A percentile compares a stretch with the other conserved stretches of the same genome.
Evolutionary conservation across 495 filamentous ascomycete species (phyloP).

Genomic region (Echria macrotheca): DNA sequence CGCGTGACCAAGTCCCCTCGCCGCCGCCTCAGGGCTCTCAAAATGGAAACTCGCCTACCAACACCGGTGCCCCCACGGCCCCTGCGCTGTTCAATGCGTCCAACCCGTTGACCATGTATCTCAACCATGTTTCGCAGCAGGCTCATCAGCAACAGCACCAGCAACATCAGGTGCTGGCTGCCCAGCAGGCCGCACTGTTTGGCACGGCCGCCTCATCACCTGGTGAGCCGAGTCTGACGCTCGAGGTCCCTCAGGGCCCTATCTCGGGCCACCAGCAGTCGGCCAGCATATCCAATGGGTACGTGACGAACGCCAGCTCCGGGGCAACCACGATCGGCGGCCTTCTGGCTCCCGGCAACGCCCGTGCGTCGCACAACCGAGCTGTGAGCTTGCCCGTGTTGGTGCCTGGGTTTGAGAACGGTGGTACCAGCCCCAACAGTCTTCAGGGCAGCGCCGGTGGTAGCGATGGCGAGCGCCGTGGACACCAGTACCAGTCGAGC

Average conservation of each 20-base stretch:
- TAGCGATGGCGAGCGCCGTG: conserved; percentile 40
- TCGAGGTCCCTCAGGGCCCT: conserved; percentile 53
- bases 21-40: conserved; percentile 56
- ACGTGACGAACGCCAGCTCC: conserved; percentile 43
- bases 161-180: conserved; percentile 55
- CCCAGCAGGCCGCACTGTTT: conserved; percentile 57
- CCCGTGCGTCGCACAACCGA: conserved; percentile 71
- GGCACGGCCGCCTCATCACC: conserved; percentile 52
- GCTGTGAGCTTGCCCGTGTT: conserved; percentile 76
- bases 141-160: conserved; percentile 71
- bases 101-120: conserved; percentile 94
- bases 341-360: conserved; percentile 64
- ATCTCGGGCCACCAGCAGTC: conserved; percentile 54
- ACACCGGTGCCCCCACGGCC: conserved; percentile 33
- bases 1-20: conserved; percentile 61
- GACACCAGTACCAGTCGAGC: conserved; percentile 52
- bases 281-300: conserved; percentile 56
- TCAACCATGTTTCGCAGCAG: conserved; percentile 78
- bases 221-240: conserved; percentile 38
- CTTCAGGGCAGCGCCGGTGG: conserved; percentile 33
- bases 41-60: conserved; percentile 48
- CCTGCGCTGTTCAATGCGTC: conserved; percentile 66
- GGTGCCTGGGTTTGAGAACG: conserved; percentile 48
- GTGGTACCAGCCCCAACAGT: conserved; percentile 41
- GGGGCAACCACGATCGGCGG: conserved; percentile 66